Base-by-base conservation (phyloP, 768 basidiomycete genomes). In the Suillus hirtellus region DNA sequence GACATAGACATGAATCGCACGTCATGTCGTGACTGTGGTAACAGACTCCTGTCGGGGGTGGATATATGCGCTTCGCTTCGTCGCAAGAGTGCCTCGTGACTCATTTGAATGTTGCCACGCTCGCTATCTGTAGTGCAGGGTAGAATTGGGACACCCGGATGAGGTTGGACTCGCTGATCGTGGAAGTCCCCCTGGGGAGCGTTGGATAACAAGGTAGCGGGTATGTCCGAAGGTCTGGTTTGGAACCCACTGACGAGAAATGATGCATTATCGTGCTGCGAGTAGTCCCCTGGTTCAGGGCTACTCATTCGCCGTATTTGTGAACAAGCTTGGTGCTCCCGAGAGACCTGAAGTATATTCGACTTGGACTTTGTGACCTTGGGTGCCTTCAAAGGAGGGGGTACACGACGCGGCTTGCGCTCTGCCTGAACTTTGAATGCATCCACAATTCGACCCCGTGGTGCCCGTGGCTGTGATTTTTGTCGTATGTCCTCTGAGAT, bases 401-500 rank as follows among this genome's bases (percentile, higher is more conserved):
- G 24, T 37, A 31, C 17, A 21, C 47, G 52, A 46, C 40, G 31
- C 3, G 10, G 24, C 27, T 42, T 53, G 37, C 62, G 68, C 42
- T 73, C 63, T 4, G 76, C 73, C 71, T 82, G 83, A 59, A 73
- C 77, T 69, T 77, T 81, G 70, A 85, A 83, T 2, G 78, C 75
- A 54, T 84, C 82, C 35, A 81, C 73, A 40, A 85, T 82, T 6
- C 67, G 68, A 56, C 77, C 79, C 49, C 64, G 46, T 12, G 69
- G 69, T 2, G 64, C 55, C 52, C 65, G 71, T 27, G 65, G 68
- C 2, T 64, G 50, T 38, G 40, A 8, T 21, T 31, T 59, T 12
- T n/a, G 50, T 43, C 59, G 11, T 9, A 58, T 62, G 49, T 37
- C 40, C 55, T 65, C 34, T 43, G 42, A 12, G 34, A 47, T 8